Conservation (phyloP, 2,329 filamentous ascomycete species). For the Juglanconis sp. region DNA sequence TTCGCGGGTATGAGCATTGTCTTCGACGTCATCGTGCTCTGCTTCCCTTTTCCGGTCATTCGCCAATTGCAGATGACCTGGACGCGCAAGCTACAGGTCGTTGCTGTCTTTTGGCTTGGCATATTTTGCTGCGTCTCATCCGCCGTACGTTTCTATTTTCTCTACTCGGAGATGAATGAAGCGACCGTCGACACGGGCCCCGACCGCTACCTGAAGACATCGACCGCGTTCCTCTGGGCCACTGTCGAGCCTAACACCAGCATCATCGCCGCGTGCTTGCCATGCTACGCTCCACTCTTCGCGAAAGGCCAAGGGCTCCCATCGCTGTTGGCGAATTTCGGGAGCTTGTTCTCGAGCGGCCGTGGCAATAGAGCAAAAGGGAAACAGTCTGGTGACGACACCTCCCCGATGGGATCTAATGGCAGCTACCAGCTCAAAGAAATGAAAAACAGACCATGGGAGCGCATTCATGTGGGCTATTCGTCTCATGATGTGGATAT, state of each 20-base stretch:
- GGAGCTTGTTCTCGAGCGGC: background rate
- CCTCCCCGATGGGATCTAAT: background rate
- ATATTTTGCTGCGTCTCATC: background rate
- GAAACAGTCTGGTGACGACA: background rate
- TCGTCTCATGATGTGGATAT: background rate
- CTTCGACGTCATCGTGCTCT: background rate
- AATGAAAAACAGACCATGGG: background rate
- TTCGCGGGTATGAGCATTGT: background rate
- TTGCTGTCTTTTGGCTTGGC: background rate
- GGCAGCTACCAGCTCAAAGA: background rate
- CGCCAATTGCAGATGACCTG: background rate
- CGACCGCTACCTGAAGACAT: background rate
- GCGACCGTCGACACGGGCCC: background rate
- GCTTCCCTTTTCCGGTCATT: background rate
- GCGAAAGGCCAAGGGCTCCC: background rate
- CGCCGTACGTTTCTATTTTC: slow-evolving; percentile 1
- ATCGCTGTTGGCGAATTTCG: background rate
- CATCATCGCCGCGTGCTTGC: slow-evolving; percentile 19
- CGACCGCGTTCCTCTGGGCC: slow-evolving; percentile 10
- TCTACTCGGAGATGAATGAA: background rate
- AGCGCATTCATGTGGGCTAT: background rate
- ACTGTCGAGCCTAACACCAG: slow-evolving; percentile 17
- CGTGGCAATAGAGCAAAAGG: background rate
- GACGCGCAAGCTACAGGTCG: background rate
- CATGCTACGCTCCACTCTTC: background rate